These are phyloP conservation scores for Sugiyamaella japonica DNA, from an alignment of 1,139 yeast genomes.

Conservation along the genomic window DNA sequence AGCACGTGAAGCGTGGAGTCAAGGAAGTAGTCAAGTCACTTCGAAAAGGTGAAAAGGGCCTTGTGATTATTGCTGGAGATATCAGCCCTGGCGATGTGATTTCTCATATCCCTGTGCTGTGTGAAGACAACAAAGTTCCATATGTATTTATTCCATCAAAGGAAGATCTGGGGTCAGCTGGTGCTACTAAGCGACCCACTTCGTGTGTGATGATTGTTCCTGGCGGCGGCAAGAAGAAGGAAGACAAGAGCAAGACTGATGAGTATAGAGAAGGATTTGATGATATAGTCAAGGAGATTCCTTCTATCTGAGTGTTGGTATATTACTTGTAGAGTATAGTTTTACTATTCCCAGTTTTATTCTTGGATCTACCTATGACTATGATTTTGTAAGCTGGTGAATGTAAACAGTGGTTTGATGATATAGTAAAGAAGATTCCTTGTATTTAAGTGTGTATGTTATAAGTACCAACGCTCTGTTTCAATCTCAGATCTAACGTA, in stretches of 20 bases:
- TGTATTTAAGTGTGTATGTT: too few species aligned
- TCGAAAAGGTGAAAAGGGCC: constrained; percentile 96
- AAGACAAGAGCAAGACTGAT: constrained; percentile 64
- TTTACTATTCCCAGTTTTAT: background rate
- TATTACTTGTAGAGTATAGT: too few species aligned
- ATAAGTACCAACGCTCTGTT: too few species aligned
- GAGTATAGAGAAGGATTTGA: constrained; percentile 93
- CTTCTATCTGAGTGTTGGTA: constrained; percentile 32
- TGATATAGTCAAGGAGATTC: constrained; percentile 90
- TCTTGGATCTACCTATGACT: too few species aligned
- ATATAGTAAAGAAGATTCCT: too few species aligned
- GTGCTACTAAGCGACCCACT: constrained; percentile 98
- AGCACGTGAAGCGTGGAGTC: constrained; percentile 98
- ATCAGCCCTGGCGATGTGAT: constrained; percentile 97
- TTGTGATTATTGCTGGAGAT: constrained; percentile 96
- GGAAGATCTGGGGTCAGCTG: constrained; percentile 97
- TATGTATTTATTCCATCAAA: constrained; percentile 92
- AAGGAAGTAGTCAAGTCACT: constrained; percentile 98
- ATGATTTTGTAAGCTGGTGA: too few species aligned
- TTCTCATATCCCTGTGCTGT: constrained; percentile 94
- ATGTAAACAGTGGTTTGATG: too few species aligned
- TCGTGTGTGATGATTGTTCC: constrained; percentile 98
- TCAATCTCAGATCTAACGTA: too few species aligned
- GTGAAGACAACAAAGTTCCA: constrained; percentile 92
- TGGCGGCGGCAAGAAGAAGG: constrained; percentile 86